Conservation (phyloP, 2,329 filamentous ascomycete species). For the Bisporella sp. region DNA sequence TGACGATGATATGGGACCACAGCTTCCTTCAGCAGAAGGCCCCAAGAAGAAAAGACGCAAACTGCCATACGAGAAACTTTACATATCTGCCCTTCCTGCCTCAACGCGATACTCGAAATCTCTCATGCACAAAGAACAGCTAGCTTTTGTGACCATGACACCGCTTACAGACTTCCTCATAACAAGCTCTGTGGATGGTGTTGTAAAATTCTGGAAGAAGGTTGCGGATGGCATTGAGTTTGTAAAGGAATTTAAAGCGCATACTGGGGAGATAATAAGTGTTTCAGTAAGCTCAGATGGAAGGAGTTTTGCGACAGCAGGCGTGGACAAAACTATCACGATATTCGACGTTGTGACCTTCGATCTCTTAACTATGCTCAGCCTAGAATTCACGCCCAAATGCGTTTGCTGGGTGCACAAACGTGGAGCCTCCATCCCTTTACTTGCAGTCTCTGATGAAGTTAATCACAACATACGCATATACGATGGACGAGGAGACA, state of each 20-base stretch:
- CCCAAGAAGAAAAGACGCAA: constrained; percentile 88
- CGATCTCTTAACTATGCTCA: constrained; percentile 76
- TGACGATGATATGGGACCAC: constrained; percentile 89
- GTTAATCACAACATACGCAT: constrained; percentile 67
- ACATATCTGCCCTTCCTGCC: constrained; percentile 79
- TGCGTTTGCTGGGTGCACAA: constrained; percentile 79
- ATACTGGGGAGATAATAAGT: constrained; percentile 74
- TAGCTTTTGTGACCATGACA: constrained; percentile 82
- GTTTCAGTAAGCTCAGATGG: constrained; percentile 86
- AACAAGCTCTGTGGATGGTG: constrained; percentile 88
- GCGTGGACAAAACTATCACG: constrained; percentile 70
- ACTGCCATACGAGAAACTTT: constrained; percentile 91
- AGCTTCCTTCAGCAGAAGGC: constrained; percentile 70
- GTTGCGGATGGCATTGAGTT: constrained; percentile 86
- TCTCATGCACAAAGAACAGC: constrained; percentile 95
- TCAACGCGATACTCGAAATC: constrained; percentile 85
- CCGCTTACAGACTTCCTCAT: constrained; percentile 92
- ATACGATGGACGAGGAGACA: constrained; percentile 86
- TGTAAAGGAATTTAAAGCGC: constrained; percentile 94
- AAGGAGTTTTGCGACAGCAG: constrained; percentile 85
- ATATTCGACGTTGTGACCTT: constrained; percentile 82
- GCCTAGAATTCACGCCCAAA: constrained; percentile 67
- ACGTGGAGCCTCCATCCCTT: constrained; percentile 48
- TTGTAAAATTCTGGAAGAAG: constrained; percentile 99
- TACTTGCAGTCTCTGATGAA: constrained; percentile 67